Evolutionary conservation across 495 filamentous ascomycete species (phyloP).

Genomic region (Cudoniella acicularis): DNA sequence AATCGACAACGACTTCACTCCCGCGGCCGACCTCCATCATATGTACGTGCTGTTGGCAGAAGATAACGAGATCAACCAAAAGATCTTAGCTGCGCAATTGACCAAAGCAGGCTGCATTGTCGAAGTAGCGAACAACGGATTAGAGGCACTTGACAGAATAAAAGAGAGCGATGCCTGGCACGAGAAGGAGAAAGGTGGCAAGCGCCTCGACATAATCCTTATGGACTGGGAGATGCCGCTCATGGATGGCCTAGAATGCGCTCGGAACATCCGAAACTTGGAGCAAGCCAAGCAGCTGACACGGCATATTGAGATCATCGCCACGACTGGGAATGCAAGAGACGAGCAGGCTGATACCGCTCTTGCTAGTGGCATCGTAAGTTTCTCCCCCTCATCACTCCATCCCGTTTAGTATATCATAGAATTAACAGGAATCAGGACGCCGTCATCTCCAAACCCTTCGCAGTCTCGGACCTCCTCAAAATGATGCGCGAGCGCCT

Average conservation of each 20-base stretch:
- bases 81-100: conserved; percentile 60
- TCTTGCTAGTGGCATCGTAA: conserved; percentile 54
- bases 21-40: background rate
- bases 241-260: conserved; percentile 78
- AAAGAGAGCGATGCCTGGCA: conserved; percentile 3
- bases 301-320: conserved; percentile 65
- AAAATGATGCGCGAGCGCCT: conserved; percentile 10
- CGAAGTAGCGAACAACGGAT: conserved; percentile 72
- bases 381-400: background rate
- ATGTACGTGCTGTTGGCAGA: conserved; percentile 67
- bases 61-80: conserved; percentile 79
- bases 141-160: conserved; percentile 58
- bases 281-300: conserved; percentile 48
- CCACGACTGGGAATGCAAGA: conserved; percentile 71
- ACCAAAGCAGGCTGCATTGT: conserved; percentile 65
- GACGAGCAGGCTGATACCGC: conserved; percentile 62
- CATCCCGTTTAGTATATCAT: background rate
- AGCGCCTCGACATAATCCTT: conserved; percentile 60
- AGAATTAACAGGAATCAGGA: conserved; percentile 34
- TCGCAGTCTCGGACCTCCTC: conserved; percentile 30
- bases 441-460: conserved; percentile 82
- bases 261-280: conserved; percentile 61
- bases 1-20: background rate
- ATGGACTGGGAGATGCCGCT: conserved; percentile 90
- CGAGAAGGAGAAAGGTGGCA: conserved; percentile 24